Conservation (phyloP, 2,329 filamentous ascomycete genomes). For the Penicillium sp. region DNA sequence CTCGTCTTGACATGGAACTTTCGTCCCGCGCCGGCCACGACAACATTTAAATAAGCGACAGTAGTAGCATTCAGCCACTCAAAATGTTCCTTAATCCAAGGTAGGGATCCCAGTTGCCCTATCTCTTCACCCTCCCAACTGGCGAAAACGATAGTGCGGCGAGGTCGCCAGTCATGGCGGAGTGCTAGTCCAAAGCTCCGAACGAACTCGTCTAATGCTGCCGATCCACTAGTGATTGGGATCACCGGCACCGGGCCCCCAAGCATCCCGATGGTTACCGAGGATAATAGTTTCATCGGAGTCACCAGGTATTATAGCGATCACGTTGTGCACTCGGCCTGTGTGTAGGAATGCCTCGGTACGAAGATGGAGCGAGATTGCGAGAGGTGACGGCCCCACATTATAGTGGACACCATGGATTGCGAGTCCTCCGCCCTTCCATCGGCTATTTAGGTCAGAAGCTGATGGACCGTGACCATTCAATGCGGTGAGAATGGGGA, state of each 20-base stretch:
- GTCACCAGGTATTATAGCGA: slow-evolving; percentile 24
- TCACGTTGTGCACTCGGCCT: slow-evolving; percentile 21
- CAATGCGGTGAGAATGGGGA: background rate
- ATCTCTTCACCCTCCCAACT: slow-evolving; percentile 1
- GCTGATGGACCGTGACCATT: background rate
- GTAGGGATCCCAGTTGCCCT: background rate
- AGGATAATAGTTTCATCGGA: slow-evolving; percentile 48
- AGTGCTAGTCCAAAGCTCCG: slow-evolving; percentile 50
- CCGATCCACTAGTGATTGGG: slow-evolving; percentile 53
- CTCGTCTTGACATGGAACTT: slow-evolving; percentile 7
- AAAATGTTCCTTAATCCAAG: background rate
- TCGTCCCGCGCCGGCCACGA: slow-evolving; percentile 1
- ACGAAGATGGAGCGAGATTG: slow-evolving; percentile 18
- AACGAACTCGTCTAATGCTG: slow-evolving; percentile 51
- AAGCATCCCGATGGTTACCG: slow-evolving; percentile 56
- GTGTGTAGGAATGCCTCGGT: slow-evolving; percentile 17
- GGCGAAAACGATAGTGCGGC: slow-evolving; percentile 5
- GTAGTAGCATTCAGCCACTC: background rate
- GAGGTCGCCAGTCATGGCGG: slow-evolving; percentile 52
- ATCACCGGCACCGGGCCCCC: slow-evolving; percentile 55
- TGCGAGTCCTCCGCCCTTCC: slow-evolving; percentile 11
- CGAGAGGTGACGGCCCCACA: slow-evolving; percentile 15
- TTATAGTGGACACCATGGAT: slow-evolving; percentile 12
- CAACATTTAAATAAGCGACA: background rate
- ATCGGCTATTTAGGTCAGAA: slow-evolving; percentile 1